These are phyloP conservation scores for Blattamonas nauphoetae DNA, from an alignment of 78 protist genomes.

Conservation along the genomic window DNA sequence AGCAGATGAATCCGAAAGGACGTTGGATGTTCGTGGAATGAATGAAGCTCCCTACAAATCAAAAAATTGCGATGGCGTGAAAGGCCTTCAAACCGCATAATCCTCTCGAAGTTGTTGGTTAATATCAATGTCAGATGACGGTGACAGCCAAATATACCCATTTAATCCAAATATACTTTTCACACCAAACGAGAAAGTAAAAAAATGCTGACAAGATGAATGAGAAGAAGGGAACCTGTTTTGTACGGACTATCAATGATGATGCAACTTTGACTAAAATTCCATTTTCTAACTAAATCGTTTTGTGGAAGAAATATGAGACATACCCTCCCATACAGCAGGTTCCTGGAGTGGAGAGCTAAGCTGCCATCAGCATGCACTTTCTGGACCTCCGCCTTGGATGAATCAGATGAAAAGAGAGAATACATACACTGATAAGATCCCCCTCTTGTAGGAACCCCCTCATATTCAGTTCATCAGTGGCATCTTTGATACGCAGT, in stretches of 20 bases:
- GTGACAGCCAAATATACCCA: neutral
- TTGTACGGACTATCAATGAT: neutral
- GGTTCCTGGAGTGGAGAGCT: neutral
- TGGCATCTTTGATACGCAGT: neutral
- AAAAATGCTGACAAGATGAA: neutral
- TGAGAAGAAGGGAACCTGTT: neutral
- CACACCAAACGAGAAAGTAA: neutral
- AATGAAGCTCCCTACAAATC: neutral
- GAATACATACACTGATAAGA: neutral
- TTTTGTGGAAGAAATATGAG: neutral
- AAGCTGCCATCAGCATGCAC: neutral
- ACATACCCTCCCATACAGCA: neutral
- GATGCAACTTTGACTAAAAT: neutral
- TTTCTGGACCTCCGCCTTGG: neutral
- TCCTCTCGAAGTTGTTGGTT: neutral
- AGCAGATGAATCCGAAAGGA: neutral
- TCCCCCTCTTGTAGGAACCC: neutral
- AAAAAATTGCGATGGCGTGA: neutral
- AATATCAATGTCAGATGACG: neutral
- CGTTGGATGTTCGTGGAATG: neutral
- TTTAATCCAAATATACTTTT: neutral
- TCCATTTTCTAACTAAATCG: neutral
- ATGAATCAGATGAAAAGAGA: neutral
- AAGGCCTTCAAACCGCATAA: neutral
- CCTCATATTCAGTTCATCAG: neutral